These are phyloP conservation scores for Ensete ventricosum DNA, from an alignment of 176 grass and related monocot species.

Conservation along the genomic window DNA sequence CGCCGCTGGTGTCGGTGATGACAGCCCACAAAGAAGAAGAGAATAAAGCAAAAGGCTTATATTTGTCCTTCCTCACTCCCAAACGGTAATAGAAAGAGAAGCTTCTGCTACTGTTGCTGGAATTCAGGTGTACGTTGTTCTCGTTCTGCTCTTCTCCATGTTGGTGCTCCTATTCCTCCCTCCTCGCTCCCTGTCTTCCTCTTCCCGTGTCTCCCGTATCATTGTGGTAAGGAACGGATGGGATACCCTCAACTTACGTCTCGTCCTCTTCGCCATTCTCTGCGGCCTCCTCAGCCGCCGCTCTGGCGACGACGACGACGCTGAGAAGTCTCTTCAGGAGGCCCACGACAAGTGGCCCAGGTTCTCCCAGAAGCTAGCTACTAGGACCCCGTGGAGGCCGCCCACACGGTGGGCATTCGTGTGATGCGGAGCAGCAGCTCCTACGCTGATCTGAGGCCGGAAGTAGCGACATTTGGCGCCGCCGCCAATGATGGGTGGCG, in stretches of 20 bases:
- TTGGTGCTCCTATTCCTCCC: conserved; percentile 28
- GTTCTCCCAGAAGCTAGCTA: neutral
- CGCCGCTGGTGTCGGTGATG: no score
- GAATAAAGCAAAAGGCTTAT: neutral
- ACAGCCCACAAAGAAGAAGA: no score
- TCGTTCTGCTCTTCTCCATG: neutral
- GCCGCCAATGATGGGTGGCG: conserved; percentile 31
- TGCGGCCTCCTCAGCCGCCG: conserved; percentile 68
- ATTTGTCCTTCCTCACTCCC: neutral
- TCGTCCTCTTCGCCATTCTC: conserved; percentile 83
- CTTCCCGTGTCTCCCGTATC: conserved; percentile 14
- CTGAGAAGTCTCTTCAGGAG: neutral
- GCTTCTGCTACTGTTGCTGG: neutral
- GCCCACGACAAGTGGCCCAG: neutral
- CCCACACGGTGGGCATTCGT: conserved; percentile 24
- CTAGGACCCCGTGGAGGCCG: no score
- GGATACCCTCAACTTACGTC: conserved; percentile 67
- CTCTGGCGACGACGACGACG: conserved; percentile 14
- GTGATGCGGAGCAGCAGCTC: conserved; percentile 75
- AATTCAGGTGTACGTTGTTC: conserved; percentile 1
- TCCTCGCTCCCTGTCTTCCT: conserved; percentile 19
- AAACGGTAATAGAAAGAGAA: neutral
- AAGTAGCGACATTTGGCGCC: conserved; percentile 30
- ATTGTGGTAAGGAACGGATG: conserved; percentile 51
- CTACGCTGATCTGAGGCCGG: conserved; percentile 56